These are phyloP conservation scores for Xylariomycetidae sp. DNA, from an alignment of 2,329 filamentous ascomycete genomes.

Conservation along the genomic window DNA sequence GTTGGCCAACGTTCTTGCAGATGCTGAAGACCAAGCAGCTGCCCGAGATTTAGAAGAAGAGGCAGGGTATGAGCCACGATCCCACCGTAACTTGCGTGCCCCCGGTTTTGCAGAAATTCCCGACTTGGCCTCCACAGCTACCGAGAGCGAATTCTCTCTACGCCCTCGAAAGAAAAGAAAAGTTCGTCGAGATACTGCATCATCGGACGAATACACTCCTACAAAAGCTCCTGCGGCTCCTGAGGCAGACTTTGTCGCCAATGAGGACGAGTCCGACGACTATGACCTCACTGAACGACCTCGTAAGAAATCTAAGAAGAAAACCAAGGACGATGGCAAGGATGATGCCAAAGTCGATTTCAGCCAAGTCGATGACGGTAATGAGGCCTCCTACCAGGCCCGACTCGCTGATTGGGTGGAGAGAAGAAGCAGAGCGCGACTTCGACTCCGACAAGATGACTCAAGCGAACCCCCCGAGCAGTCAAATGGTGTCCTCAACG, in stretches of 20 bases:
- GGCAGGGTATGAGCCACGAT: conserved; percentile 46
- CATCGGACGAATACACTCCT: conserved; percentile 44
- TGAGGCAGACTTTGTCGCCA: conserved; percentile 23
- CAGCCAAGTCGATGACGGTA: conserved; percentile 75
- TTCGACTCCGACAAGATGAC: conserved; percentile 29
- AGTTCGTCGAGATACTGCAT: conserved; percentile 29
- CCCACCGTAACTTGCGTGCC: conserved; percentile 67
- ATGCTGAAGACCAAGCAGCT: conserved; percentile 72
- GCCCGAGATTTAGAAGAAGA: conserved; percentile 43
- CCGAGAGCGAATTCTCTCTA: conserved; percentile 52
- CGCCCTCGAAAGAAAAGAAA: conserved; percentile 54
- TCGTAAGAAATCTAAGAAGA: conserved; percentile 37
- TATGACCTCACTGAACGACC: conserved; percentile 34
- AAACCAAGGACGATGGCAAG: conserved; percentile 32
- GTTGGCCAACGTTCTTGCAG: conserved; percentile 71
- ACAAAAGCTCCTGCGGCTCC: conserved; percentile 22
- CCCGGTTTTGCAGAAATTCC: conserved; percentile 64
- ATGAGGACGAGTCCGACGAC: conserved; percentile 33
- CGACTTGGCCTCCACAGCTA: conserved; percentile 25
- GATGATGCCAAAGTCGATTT: conserved; percentile 43
- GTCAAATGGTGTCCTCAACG: conserved; percentile 28
- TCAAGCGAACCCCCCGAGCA: conserved; percentile 36
- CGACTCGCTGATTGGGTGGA: conserved; percentile 73
- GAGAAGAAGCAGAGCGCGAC: conserved; percentile 56
- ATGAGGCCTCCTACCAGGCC: conserved; percentile 73